Conservation (phyloP, 495 filamentous ascomycete genomes). For the Neurospora sp. region DNA sequence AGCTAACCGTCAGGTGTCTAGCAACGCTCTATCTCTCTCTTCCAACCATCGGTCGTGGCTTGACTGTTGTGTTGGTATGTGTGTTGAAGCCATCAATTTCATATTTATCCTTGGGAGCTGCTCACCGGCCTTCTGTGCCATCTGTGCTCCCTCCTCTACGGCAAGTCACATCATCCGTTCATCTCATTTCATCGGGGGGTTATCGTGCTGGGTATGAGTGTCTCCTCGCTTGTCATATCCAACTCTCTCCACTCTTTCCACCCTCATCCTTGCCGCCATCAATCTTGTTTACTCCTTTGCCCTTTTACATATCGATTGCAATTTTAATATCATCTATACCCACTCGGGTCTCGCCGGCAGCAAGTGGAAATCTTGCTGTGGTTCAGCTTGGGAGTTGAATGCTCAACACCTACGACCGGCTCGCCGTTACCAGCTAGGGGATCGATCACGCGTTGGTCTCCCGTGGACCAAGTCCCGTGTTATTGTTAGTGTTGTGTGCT, state of each 20-base stretch:
- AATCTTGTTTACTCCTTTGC: background rate
- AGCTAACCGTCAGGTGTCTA: background rate
- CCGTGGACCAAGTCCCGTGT: background rate
- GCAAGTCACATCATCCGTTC: background rate
- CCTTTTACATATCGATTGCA: background rate
- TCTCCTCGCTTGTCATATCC: background rate
- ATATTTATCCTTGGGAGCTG: background rate
- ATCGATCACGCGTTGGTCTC: background rate
- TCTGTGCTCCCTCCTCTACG: background rate
- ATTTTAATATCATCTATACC: background rate
- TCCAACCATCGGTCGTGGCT: background rate
- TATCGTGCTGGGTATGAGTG: background rate
- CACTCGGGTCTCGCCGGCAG: background rate
- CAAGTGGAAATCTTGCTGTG: background rate
- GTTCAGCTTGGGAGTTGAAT: background rate
- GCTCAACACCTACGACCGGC: background rate
- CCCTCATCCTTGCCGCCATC: background rate
- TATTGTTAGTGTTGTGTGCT: background rate
- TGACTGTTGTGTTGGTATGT: background rate
- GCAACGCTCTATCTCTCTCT: background rate
- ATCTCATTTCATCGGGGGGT: background rate
- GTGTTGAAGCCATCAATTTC: background rate
- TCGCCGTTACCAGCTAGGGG: background rate
- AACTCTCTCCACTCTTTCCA: background rate
- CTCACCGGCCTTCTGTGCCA: background rate